phyloP scores from a whole-genome alignment of 257 asterid species.

The Marsdenia floribunda region DNA sequence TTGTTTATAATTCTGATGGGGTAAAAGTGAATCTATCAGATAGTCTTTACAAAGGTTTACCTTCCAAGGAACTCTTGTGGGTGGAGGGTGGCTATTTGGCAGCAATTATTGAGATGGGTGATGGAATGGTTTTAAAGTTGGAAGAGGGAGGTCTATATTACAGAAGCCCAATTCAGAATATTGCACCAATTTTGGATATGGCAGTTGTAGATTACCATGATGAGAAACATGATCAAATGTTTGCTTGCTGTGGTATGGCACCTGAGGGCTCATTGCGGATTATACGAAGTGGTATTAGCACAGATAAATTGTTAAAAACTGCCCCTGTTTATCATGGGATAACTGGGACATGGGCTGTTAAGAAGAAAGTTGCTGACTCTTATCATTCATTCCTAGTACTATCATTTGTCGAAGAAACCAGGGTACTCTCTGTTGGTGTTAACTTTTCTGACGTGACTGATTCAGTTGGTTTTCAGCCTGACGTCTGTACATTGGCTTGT shows the following conservation, averaged over 20 bases:
- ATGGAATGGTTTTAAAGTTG: constrained; percentile 81
- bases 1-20: constrained; percentile 59
- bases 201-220: constrained; percentile 70
- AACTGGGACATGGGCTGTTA: constrained; percentile 87
- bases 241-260: constrained; percentile 97
- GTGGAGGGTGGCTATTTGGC: constrained; percentile 78
- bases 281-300: constrained; percentile 89
- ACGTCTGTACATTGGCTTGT: constrained; percentile 92
- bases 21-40: constrained; percentile 68
- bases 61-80: constrained; percentile 81
- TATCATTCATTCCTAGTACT: constrained; percentile 84
- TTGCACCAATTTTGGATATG: constrained; percentile 94
- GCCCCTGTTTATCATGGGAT: constrained; percentile 85
- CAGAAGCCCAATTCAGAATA: constrained; percentile 77
- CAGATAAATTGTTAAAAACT: constrained; percentile 86
- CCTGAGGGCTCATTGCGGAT: constrained; percentile 86
- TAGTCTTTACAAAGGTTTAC: constrained; percentile 68
- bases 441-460: constrained; percentile 93
- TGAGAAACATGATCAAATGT: constrained; percentile 86
- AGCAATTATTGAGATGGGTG: constrained; percentile 88
- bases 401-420: constrained; percentile 93
- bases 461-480: constrained; percentile 74
- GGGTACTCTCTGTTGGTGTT: constrained; percentile 96
- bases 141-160: constrained; percentile 59
- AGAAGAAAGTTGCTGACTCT: constrained; percentile 63